phyloP scores from a whole-genome alignment of 78 protist species.

The Dictyostelium intermedium region DNA sequence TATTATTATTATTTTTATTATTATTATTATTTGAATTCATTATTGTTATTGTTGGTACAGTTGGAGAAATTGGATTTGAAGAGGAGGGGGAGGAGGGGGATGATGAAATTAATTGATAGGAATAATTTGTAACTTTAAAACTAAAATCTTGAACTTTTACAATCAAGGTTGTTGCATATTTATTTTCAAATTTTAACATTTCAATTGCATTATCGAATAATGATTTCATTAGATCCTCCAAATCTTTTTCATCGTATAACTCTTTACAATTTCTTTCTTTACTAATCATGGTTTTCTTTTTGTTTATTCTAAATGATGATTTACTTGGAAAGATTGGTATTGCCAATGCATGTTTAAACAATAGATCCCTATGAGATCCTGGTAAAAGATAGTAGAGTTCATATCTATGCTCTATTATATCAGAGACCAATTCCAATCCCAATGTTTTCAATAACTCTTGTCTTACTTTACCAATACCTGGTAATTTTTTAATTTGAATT shows the following conservation, averaged over 20 bases:
- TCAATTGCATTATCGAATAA: not conserved
- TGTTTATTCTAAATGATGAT: not conserved
- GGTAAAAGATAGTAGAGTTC: slow-evolving; percentile 25
- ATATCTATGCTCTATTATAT: slow-evolving; percentile 30
- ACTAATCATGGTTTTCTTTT: slow-evolving; percentile 28
- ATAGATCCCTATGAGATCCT: not conserved
- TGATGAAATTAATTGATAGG: not conserved
- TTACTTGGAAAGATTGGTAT: slow-evolving; percentile 38
- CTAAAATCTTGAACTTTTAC: slow-evolving; percentile 34
- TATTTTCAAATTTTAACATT: not conserved
- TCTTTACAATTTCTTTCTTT: slow-evolving; percentile 70
- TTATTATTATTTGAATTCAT: not conserved
- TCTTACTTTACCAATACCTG: slow-evolving; percentile 60
- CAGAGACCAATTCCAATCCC: not conserved
- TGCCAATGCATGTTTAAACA: slow-evolving; percentile 57
- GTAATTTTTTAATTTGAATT: slow-evolving; percentile 37
- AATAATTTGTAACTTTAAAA: slow-evolving; percentile 1
- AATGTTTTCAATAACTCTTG: slow-evolving; percentile 38
- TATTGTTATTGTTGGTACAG: not conserved
- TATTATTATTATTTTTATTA: not conserved
- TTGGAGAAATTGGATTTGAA: not conserved
- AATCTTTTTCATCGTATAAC: slow-evolving; percentile 38
- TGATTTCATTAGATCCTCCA: slow-evolving; percentile 17
- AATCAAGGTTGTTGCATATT: slow-evolving; percentile 16
- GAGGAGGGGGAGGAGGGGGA: not conserved